Base-by-base conservation (phyloP, 2,329 filamentous ascomycete species). In the Orbilia blumenaviensis region DNA sequence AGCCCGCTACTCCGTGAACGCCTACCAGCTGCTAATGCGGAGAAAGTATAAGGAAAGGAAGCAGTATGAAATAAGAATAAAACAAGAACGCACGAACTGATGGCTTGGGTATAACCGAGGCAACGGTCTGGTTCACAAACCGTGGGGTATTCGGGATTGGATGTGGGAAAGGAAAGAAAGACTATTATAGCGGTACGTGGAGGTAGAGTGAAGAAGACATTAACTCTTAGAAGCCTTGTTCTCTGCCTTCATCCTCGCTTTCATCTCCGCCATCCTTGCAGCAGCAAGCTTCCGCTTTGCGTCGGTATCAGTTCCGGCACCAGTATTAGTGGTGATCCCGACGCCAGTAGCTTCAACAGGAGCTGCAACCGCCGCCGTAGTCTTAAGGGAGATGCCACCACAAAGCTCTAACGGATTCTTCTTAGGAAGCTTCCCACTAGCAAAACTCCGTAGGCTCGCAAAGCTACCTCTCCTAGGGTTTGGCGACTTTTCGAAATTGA, bases 191-290 rank as follows among this genome's bases (percentile, higher is more conserved):
- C n/a, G 18, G n/a, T 3, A 6, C 23, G 5, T 32, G 38, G 12
- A 36, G 10, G n/a, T 27, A 14, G 61, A 52, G 29, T 36, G 3
- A 16, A 27, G 10, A 25, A 10, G 21, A 9, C 23, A 18, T 62
- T 32, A 75, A 58, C 16, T 36, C 41, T 38, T 75, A 56, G 12
- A 29, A 60, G 62, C 71, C 41, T 75, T 75, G 41, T 25, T 75
- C 16, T 66, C 71, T 32, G 71, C 71, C 21, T 75, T 75, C 71
- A 75, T 68, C 16, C 71, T 75, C 18, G 71, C 71, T 27, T 75
- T 75, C 71, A 75, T 75, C 48, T 75, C 71, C 14, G 71, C 71
- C 71, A 75, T 75, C 29, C 60, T 75, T 21, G 71, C 63, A 1
- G 71, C 71, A 32, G 71, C 71, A 1, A 75, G 48, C 71, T 75